Conservation (phyloP, 345 rosid species). For the Garcia nutans region DNA sequence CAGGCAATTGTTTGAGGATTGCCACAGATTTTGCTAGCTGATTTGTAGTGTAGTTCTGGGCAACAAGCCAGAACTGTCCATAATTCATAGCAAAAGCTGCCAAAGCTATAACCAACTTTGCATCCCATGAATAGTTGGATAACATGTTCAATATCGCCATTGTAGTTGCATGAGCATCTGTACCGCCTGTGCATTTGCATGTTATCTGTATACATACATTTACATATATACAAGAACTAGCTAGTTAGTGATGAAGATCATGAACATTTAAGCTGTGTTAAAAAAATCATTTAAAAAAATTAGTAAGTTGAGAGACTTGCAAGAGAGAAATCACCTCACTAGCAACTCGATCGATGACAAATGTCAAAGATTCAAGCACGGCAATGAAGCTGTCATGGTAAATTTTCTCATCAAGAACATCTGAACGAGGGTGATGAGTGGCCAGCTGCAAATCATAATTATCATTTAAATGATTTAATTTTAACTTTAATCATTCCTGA, state of each 20-base stretch:
- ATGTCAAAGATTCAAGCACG: constrained; percentile 46
- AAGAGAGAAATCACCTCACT: constrained; percentile 46
- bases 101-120: constrained; percentile 66
- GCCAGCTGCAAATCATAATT: constrained; percentile 19
- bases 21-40: constrained; percentile 81
- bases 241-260: neutral
- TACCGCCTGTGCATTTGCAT: constrained; percentile 57
- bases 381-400: constrained; percentile 20
- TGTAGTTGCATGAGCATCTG: constrained; percentile 56
- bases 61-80: constrained; percentile 78
- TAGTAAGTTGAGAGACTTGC: too few species aligned
- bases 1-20: constrained; percentile 67
- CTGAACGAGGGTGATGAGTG: constrained; percentile 10
- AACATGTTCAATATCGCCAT: constrained; percentile 54
- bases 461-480: neutral
- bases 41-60: constrained; percentile 60
- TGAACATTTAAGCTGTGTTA: too few species aligned
- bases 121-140: constrained; percentile 66
- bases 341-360: constrained; percentile 59
- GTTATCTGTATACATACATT: constrained; percentile 41
- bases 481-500: too few species aligned
- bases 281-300: too few species aligned
- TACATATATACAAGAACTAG: neutral
- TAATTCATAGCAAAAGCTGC: constrained; percentile 82
- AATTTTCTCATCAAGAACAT: constrained; percentile 41